Conservation (phyloP, 1,284 basidiomycete genomes). For the Ustilago trichophora region DNA sequence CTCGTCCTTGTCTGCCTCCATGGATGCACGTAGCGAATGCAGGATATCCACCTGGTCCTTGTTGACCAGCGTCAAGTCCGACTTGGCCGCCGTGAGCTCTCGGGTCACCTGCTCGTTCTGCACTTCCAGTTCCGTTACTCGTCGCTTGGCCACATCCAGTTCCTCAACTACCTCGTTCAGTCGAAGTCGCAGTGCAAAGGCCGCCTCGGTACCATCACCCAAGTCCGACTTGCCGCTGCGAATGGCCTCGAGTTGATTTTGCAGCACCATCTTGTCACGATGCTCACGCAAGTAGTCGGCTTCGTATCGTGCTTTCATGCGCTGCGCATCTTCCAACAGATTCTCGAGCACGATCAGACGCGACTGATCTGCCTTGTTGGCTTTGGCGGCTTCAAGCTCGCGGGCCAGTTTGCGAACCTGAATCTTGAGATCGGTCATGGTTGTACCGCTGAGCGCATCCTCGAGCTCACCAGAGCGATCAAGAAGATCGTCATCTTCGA, state of each 20-base stretch:
- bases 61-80: slow-evolving; percentile 72
- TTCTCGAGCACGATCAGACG: slow-evolving; percentile 85
- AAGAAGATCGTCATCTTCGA: slow-evolving; percentile 26
- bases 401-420: slow-evolving; percentile 83
- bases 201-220: slow-evolving; percentile 85
- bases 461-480: slow-evolving; percentile 85
- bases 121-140: slow-evolving; percentile 77
- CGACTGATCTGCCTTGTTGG: slow-evolving; percentile 79
- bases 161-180: slow-evolving; percentile 87
- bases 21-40: slow-evolving; percentile 81
- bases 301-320: slow-evolving; percentile 89
- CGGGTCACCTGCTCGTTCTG: slow-evolving; percentile 75
- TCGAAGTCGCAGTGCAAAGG: slow-evolving; percentile 83
- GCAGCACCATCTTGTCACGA: slow-evolving; percentile 80
- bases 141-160: slow-evolving; percentile 77
- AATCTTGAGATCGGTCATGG: slow-evolving; percentile 84
- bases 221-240: slow-evolving; percentile 78
- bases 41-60: slow-evolving; percentile 72
- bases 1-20: slow-evolving; percentile 83
- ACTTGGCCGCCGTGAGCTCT: slow-evolving; percentile 83
- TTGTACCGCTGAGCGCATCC: slow-evolving; percentile 81
- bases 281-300: slow-evolving; percentile 85
- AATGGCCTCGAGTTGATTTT: slow-evolving; percentile 86
- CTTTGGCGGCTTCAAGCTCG: slow-evolving; percentile 78
- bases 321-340: slow-evolving; percentile 85